These are phyloP conservation scores for Fusarium sp. DNA, from an alignment of 2,329 filamentous ascomycete species.

Conservation along the genomic window DNA sequence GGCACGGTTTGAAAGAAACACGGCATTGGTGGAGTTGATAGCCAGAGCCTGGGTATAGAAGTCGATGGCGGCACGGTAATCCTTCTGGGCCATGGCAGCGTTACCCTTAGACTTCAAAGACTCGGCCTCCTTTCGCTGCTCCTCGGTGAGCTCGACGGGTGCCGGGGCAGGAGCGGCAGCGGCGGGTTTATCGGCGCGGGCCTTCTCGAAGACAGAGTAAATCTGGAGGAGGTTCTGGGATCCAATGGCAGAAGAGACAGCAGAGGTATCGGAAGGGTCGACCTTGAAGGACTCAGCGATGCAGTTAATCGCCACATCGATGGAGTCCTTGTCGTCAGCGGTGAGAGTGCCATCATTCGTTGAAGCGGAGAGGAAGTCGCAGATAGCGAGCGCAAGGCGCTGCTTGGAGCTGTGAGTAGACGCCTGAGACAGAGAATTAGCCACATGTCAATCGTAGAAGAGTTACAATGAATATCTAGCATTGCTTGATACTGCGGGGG, in stretches of 20 bases:
- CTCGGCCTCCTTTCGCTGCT: slow-evolving; percentile 84
- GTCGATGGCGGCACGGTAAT: slow-evolving; percentile 85
- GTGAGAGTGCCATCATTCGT: slow-evolving; percentile 89
- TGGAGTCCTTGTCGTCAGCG: slow-evolving; percentile 89
- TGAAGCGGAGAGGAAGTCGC: slow-evolving; percentile 91
- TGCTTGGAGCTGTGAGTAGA: slow-evolving; percentile 70
- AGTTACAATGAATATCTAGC: slow-evolving; percentile 21
- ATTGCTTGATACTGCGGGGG: slow-evolving; percentile 19
- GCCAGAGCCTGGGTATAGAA: slow-evolving; percentile 89
- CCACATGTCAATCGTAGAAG: neutral
- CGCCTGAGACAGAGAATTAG: slow-evolving; percentile 29
- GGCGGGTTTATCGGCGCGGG: slow-evolving; percentile 64
- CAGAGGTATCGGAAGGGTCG: slow-evolving; percentile 80
- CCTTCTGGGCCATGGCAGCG: slow-evolving; percentile 93
- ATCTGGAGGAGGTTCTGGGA: slow-evolving; percentile 90
- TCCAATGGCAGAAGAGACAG: slow-evolving; percentile 82
- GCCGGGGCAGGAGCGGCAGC: slow-evolving; percentile 51
- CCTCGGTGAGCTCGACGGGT: slow-evolving; percentile 59
- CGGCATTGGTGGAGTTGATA: slow-evolving; percentile 86
- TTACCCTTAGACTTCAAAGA: slow-evolving; percentile 91
- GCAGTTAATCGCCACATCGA: slow-evolving; percentile 94
- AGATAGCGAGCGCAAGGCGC: slow-evolving; percentile 95
- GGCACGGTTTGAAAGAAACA: slow-evolving; percentile 97
- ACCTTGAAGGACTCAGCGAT: slow-evolving; percentile 97
- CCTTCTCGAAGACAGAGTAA: slow-evolving; percentile 96